These are phyloP conservation scores for Chamaenerion angustifolium DNA, from an alignment of 345 rosid species.

Conservation along the genomic window DNA sequence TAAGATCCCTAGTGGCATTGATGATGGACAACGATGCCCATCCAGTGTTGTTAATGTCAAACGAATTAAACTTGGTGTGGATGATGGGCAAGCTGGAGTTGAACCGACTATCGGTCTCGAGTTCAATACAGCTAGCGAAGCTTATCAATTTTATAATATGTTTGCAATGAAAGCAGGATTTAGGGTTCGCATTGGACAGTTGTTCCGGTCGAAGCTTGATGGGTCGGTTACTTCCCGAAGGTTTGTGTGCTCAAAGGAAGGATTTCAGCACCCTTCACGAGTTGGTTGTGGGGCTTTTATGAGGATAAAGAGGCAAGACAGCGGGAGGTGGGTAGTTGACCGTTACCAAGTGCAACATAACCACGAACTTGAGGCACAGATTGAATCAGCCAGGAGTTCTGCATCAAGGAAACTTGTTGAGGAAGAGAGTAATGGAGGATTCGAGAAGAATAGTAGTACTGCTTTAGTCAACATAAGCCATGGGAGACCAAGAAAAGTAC, in stretches of 20 bases:
- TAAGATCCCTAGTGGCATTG: constrained; percentile 32
- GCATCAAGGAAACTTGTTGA: constrained; percentile 44
- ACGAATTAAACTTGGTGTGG: constrained; percentile 37
- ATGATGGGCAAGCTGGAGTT: constrained; percentile 23
- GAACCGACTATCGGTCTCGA: constrained; percentile 62
- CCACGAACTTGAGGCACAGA: constrained; percentile 44
- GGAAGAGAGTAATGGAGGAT: constrained; percentile 30
- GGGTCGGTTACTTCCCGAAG: constrained; percentile 71
- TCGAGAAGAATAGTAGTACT: constrained; percentile 26
- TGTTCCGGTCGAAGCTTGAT: constrained; percentile 77
- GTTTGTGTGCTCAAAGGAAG: constrained; percentile 93
- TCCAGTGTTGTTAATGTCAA: constrained; percentile 39
- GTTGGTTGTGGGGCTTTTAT: constrained; percentile 89
- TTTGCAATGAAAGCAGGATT: constrained; percentile 67
- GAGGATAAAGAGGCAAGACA: constrained; percentile 79
- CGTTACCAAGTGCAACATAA: constrained; percentile 70
- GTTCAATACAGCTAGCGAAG: constrained; percentile 69
- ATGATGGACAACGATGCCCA: constrained; percentile 25
- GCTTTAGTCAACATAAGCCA: constrained; percentile 17
- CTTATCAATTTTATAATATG: constrained; percentile 49
- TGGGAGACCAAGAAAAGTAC: constrained; percentile 18
- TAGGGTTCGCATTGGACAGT: constrained; percentile 75
- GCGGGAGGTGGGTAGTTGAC: constrained; percentile 76
- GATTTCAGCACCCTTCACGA: constrained; percentile 89
- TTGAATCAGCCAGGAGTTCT: constrained; percentile 17